phyloP scores from a whole-genome alignment of 805 yeast species.

The baker's yeast (Saccharomyces cerevisiae) region DNA sequence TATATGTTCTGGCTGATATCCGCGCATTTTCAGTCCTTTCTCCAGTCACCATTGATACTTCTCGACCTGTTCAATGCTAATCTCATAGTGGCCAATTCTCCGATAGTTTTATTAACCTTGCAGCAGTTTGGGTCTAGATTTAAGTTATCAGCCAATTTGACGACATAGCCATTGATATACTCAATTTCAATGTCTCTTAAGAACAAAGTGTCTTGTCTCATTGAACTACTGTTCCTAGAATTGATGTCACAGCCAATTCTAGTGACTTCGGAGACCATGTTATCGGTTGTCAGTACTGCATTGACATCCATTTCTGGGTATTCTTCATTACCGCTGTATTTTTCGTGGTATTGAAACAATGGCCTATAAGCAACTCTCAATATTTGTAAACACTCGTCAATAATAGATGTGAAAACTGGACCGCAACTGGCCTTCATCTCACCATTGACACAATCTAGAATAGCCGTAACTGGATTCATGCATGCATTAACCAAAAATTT shows the following conservation, averaged over 20 bases:
- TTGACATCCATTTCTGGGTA: constrained; percentile 26
- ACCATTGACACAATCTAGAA: constrained; percentile 72
- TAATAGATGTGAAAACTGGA: constrained; percentile 27
- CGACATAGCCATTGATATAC: constrained; percentile 76
- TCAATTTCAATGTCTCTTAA: constrained; percentile 65
- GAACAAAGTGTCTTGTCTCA: constrained; percentile 47
- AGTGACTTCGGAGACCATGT: constrained; percentile 33
- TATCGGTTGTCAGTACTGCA: constrained; percentile 24
- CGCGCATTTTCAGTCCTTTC: constrained; percentile 4
- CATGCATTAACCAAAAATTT: constrained; percentile 76
- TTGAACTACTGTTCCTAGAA: constrained; percentile 45
- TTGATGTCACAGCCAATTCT: constrained; percentile 39
- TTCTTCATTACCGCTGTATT: constrained; percentile 12
- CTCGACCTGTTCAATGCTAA: constrained; percentile 22
- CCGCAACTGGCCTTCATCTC: constrained; percentile 49
- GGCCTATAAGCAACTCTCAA: constrained; percentile 24
- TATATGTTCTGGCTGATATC: not conserved
- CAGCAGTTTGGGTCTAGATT: constrained; percentile 24
- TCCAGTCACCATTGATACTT: constrained; percentile 6
- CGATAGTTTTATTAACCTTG: constrained; percentile 29
- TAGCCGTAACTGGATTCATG: constrained; percentile 75
- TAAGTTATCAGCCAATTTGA: constrained; percentile 41
- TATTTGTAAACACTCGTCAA: constrained; percentile 29
- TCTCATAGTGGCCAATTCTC: constrained; percentile 31
- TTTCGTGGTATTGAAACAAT: constrained; percentile 23